phyloP scores from a whole-genome alignment of 2,329 filamentous ascomycete genomes.

The Clonostachys byssicola region DNA sequence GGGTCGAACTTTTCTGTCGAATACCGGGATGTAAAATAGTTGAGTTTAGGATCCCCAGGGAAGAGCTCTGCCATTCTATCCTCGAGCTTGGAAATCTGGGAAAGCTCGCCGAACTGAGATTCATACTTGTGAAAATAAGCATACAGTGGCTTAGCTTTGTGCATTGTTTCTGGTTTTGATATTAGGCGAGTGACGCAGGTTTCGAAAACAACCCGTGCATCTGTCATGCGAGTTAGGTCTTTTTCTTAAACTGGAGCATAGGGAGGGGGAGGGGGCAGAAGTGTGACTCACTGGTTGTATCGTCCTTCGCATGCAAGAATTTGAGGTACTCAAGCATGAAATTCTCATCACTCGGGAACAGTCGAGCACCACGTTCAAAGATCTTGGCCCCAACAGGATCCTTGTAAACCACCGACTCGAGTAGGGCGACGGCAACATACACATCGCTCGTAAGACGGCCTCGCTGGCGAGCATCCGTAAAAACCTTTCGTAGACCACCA shows the following conservation, averaged over 20 bases:
- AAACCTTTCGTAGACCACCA: conserved; percentile 84
- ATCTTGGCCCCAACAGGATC: conserved; percentile 91
- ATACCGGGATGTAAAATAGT: conserved; percentile 74
- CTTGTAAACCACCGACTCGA: conserved; percentile 95
- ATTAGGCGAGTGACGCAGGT: conserved; percentile 83
- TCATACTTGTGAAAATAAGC: conserved; percentile 94
- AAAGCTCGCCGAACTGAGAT: conserved; percentile 86
- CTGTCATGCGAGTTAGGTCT: conserved; percentile 8
- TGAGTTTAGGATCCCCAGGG: conserved; percentile 76
- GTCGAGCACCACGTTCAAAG: conserved; percentile 86
- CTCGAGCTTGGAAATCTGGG: conserved; percentile 87
- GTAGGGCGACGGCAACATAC: conserved; percentile 86
- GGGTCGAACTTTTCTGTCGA: conserved; percentile 72
- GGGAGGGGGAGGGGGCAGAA: not conserved
- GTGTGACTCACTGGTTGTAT: conserved; percentile 75
- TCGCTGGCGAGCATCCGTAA: conserved; percentile 80
- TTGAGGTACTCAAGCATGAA: conserved; percentile 97
- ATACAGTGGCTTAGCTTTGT: conserved; percentile 81
- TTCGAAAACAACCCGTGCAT: conserved; percentile 88
- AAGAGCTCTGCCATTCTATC: conserved; percentile 92
- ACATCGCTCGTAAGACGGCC: conserved; percentile 91
- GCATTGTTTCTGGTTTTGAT: conserved; percentile 67
- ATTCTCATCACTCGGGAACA: conserved; percentile 89
- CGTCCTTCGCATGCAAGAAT: conserved; percentile 86
- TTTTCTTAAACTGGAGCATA: not conserved